Base-by-base conservation (phyloP, 768 basidiomycete species). In the Pholiota molesta region DNA sequence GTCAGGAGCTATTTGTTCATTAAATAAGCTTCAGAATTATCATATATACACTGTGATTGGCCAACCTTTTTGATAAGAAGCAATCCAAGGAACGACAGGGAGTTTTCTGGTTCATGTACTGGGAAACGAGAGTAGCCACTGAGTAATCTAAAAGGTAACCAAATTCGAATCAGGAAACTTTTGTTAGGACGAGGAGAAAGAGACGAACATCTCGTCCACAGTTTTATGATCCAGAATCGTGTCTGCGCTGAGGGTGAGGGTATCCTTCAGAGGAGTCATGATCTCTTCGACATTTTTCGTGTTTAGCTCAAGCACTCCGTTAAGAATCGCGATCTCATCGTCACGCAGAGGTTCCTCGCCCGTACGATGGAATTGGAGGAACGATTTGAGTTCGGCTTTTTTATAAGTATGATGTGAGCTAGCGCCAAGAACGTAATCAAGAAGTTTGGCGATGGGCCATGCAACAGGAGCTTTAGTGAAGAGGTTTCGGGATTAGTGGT, bases 41-140 rank as follows among this genome's bases (percentile, higher is more conserved):
- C 29, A 21, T 52, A 26, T 33, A 33, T 28, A 45, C 13, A 60
- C 8, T n/a, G 47, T 21, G 29, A 56, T 52, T 57, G 16, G 65
- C 59, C 5, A 47, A 89, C 91, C 82, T 90, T 89, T 70, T 95
- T 96, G 53, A 95, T 83, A 21, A 95, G 83, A 1, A 97, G 79
- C 59, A 97, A 81, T 0, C 96, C 95, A 7, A 90, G 74, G 71
- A 95, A 97, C 9, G 90, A 81, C 10, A 83, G 70, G 9, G 86
- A 83, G 44, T 90, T 82, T 4, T 83, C 85, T 2, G 89, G 82
- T 62, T 87, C 85, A 69, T 97, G 93, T 0, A 99, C 84, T 0
- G 96, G 96, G 69, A 99, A 92, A 19, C 96, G 88, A 1, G 95
- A 96, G 72, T 97, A 97, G 0, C 96, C 96, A 65, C 88, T 91